These are phyloP conservation scores for Neurospora sp. DNA, from an alignment of 495 filamentous ascomycete species.

Conservation along the genomic window DNA sequence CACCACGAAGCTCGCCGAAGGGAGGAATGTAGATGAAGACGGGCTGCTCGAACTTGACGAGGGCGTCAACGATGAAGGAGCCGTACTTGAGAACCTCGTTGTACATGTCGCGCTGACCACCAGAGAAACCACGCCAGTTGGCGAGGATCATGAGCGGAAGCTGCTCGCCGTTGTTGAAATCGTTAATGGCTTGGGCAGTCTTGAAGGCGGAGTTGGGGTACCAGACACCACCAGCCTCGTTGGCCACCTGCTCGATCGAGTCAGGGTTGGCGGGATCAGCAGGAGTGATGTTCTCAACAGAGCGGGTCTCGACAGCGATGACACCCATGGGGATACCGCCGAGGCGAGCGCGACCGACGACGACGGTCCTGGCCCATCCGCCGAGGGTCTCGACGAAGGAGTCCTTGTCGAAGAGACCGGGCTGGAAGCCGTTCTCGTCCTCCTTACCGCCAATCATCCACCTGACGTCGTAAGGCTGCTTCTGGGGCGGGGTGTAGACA, in stretches of 20 bases:
- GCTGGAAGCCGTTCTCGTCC: conserved; percentile 65
- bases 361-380: conserved; percentile 93
- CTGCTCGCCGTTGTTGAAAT: conserved; percentile 99
- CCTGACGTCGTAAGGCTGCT: conserved; percentile 86
- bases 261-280: conserved; percentile 98
- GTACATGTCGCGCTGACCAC: conserved; percentile 99
- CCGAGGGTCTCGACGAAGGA: conserved; percentile 96
- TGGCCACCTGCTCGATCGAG: conserved; percentile 86
- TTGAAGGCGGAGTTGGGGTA: conserved; percentile 99
- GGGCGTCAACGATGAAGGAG: conserved; percentile 94
- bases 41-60: conserved; percentile 97
- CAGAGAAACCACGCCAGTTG: conserved; percentile 99
- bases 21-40: conserved; percentile 98
- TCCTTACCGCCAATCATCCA: conserved; percentile 89
- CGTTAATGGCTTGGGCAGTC: conserved; percentile 94
- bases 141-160: conserved; percentile 97
- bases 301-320: conserved; percentile 91
- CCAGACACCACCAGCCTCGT: conserved; percentile 97
- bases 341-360: conserved; percentile 91
- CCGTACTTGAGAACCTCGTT: conserved; percentile 99
- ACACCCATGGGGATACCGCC: conserved; percentile 98
- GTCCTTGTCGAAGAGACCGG: conserved; percentile 88
- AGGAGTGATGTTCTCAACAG: conserved; percentile 91
- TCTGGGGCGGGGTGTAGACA: conserved; percentile 71
- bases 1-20: conserved; percentile 92